These are phyloP conservation scores for Cercospora brassicicola DNA, from an alignment of 2,329 filamentous ascomycete species.

Conservation along the genomic window DNA sequence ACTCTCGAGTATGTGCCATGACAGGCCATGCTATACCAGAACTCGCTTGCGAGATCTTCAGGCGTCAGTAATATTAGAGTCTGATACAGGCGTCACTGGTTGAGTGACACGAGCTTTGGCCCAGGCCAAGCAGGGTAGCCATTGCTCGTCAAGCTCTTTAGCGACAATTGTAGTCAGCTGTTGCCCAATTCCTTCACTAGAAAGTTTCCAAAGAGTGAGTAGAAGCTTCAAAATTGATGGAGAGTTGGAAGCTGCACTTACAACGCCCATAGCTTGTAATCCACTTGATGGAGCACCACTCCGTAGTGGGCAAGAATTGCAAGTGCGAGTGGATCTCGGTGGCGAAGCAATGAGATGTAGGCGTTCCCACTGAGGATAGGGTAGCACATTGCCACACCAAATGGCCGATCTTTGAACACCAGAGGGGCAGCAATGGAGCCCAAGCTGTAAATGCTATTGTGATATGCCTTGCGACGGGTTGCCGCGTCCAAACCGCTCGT, in stretches of 20 bases:
- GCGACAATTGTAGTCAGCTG: conserved; percentile 14
- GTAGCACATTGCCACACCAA: conserved; percentile 21
- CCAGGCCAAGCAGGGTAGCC: conserved; percentile 16
- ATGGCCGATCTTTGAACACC: conserved; percentile 16
- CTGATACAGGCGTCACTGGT: conserved; percentile 9
- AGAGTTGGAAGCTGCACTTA: background rate
- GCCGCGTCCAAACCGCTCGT: conserved; percentile 13
- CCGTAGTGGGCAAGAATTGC: conserved; percentile 27
- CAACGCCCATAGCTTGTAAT: conserved; percentile 15
- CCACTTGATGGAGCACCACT: conserved; percentile 21
- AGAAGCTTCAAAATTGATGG: background rate
- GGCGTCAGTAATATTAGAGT: background rate
- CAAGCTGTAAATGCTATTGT: conserved; percentile 22
- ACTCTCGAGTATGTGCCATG: background rate
- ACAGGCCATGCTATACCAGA: background rate
- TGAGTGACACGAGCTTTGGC: conserved; percentile 14
- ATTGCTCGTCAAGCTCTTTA: conserved; percentile 14
- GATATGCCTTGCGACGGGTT: conserved; percentile 18
- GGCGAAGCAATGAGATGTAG: conserved; percentile 22
- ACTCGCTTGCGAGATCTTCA: background rate
- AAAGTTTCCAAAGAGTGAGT: background rate
- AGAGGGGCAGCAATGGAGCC: conserved; percentile 20
- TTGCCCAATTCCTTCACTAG: conserved; percentile 12
- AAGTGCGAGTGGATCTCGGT: conserved; percentile 26
- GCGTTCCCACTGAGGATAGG: conserved; percentile 21